phyloP scores from a whole-genome alignment of 148 eudicot species.

The Pharnaceum exiguum region DNA sequence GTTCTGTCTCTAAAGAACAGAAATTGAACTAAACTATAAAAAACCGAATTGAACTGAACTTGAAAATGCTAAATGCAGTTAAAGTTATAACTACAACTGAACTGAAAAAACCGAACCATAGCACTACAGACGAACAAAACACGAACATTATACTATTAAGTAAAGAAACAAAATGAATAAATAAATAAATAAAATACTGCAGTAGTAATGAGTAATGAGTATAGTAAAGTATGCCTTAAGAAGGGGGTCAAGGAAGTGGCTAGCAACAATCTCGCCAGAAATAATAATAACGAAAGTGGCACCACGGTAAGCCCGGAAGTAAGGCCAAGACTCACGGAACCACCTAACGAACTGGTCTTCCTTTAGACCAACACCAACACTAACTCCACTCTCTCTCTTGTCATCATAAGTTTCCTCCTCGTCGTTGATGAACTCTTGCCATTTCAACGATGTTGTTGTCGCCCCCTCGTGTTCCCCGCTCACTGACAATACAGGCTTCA shows the following conservation, averaged over 20 bases:
- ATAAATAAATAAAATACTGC: background rate
- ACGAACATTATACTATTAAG: background rate
- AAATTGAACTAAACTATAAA: too few relatives aligned
- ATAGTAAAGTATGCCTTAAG: constrained; percentile 67
- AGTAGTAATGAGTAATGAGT: too few relatives aligned
- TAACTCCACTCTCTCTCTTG: constrained; percentile 6
- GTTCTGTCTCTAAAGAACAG: too few relatives aligned
- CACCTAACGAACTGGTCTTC: constrained; percentile 63
- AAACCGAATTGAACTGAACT: too few relatives aligned
- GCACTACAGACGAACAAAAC: too few relatives aligned
- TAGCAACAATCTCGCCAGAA: constrained; percentile 71
- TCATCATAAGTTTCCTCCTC: constrained; percentile 33
- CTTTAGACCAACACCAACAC: constrained; percentile 20
- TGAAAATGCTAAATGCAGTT: too few relatives aligned
- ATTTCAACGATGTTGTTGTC: constrained; percentile 15
- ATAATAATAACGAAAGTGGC: constrained; percentile 70
- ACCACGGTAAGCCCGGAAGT: constrained; percentile 77
- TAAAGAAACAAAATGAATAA: background rate
- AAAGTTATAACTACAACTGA: too few relatives aligned
- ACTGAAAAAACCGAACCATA: too few relatives aligned
- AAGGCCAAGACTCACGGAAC: constrained; percentile 88
- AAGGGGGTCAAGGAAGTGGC: constrained; percentile 53
- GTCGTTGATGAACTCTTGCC: constrained; percentile 30
- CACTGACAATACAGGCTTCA: too few relatives aligned
- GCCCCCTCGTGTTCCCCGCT: constrained; percentile 3